Evolutionary conservation across 148 eudicot species (phyloP), one percentile per base, ranked within the genome.

Genomic region (Silene latifolia): DNA sequence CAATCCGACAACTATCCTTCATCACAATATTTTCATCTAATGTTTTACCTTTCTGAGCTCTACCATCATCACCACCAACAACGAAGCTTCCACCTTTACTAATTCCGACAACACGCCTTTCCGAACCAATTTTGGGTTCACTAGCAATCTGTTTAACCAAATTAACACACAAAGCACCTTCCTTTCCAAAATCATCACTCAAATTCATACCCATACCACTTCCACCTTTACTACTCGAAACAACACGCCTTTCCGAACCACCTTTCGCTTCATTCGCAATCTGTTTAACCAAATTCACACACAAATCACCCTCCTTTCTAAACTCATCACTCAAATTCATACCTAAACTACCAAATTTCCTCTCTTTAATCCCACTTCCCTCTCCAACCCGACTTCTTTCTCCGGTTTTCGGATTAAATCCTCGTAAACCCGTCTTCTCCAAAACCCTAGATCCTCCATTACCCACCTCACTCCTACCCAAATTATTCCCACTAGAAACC

Each of bases 401-500:
- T 32, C 66, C 48, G 13, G 2, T 65, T 66, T 66, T 80, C 53
- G 44, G 67, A 72, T 18, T 23, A 56, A 76, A 67, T 5, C 76
- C 84, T 72, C 47, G 63, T 27, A 44, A 66, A 70, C 80, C 80
- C 73, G 81, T 78, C 58, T 61, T 84, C 59, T 81, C 87, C 57
- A 61, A 80, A 67, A 67, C 85, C 80, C 82, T 75, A 32, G 66
- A 67, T 4, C 82, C 82, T 81, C 27, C 61, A 71, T 20, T 69
- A 20, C 83, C 73, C 57, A 68, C 67, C 63, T 74, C 82, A 76
- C 23, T 68, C 46, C 79, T 84, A 17, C 87, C 64, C 76, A 81
- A 62, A 85, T 86, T 64, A 20, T 60, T 59, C 29, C 73, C 70
- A 72, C 29, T 44, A 62, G 86, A 78, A 79, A 78, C 82, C 85